phyloP scores from a whole-genome alignment of 2,329 filamentous ascomycete species.

The Penicillium paneum region DNA sequence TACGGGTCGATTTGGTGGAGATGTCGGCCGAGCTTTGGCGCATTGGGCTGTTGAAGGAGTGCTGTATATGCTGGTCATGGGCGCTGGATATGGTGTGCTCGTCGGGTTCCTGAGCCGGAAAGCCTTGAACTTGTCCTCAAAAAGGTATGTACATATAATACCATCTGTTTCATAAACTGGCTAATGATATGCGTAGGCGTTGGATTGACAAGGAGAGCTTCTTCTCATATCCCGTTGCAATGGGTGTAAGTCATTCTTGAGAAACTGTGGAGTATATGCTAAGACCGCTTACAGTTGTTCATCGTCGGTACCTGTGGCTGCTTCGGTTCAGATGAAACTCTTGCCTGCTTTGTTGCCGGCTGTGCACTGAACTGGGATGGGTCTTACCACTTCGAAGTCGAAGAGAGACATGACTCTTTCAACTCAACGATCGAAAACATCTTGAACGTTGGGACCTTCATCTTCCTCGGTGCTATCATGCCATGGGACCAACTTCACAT shows the following conservation, averaged over 20 bases:
- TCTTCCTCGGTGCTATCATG: conserved; percentile 57
- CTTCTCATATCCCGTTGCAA: conserved; percentile 51
- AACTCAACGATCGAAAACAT: conserved; percentile 58
- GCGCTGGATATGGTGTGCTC: conserved; percentile 52
- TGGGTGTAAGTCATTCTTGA: conserved; percentile 40
- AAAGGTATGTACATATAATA: conserved; percentile 17
- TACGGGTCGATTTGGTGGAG: conserved; percentile 53
- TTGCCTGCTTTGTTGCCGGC: conserved; percentile 61
- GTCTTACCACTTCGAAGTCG: conserved; percentile 55
- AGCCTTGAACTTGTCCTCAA: conserved; percentile 43
- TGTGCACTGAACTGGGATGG: conserved; percentile 62
- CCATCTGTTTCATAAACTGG: conserved; percentile 1
- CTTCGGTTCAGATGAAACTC: conserved; percentile 58
- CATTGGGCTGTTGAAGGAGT: conserved; percentile 61
- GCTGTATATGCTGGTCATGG: conserved; percentile 57
- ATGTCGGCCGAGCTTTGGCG: conserved; percentile 51
- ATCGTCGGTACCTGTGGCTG: conserved; percentile 57
- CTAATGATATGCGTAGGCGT: conserved; percentile 33
- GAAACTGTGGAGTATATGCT: background rate
- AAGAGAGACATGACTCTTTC: conserved; percentile 59
- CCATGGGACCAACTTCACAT: conserved; percentile 57
- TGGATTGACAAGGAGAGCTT: conserved; percentile 59
- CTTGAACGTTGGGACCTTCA: conserved; percentile 60
- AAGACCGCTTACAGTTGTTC: conserved; percentile 47
- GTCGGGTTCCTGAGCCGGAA: conserved; percentile 51